Conservation (phyloP, 1,284 basidiomycete species). For the Moesziomyces antarcticus region DNA sequence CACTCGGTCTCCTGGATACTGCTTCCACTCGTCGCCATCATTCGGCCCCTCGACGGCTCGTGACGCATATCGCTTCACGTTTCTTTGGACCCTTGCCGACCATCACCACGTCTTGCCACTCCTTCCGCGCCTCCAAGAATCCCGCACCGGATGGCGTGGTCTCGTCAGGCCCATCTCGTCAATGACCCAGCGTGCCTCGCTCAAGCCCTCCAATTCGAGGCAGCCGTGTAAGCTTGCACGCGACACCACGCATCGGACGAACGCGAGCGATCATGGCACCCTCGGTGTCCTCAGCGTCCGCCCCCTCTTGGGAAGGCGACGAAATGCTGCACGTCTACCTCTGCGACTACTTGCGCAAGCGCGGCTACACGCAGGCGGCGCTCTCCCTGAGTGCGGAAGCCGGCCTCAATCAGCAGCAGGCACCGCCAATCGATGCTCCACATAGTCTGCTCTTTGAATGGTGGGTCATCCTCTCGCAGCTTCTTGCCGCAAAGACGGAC, state of each 20-base stretch:
- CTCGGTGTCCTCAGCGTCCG: no score
- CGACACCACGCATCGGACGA: no score
- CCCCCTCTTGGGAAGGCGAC: constrained; percentile 25
- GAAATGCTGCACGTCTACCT: constrained; percentile 49
- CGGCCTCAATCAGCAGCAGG: constrained; percentile 14
- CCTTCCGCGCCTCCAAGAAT: no score
- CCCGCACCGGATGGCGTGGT: neutral
- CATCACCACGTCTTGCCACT: no score
- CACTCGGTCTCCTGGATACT: no score
- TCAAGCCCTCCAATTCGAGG: neutral
- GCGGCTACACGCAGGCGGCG: constrained; percentile 30
- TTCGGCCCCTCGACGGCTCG: no score
- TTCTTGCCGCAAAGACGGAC: constrained; percentile 24
- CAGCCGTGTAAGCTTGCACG: neutral
- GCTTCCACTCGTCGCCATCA: no score
- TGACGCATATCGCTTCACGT: no score
- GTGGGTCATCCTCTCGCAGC: constrained; percentile 48
- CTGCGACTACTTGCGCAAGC: constrained; percentile 44
- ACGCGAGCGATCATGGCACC: neutral
- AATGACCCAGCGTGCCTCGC: neutral
- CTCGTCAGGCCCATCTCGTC: neutral
- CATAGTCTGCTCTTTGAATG: constrained; percentile 45
- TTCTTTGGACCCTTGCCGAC: no score
- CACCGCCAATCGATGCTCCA: constrained; percentile 44
- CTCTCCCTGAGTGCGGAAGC: constrained; percentile 26